Evolutionary conservation across 768 basidiomycete species (phyloP).

Genomic region (Multifurca ochricompacta): DNA sequence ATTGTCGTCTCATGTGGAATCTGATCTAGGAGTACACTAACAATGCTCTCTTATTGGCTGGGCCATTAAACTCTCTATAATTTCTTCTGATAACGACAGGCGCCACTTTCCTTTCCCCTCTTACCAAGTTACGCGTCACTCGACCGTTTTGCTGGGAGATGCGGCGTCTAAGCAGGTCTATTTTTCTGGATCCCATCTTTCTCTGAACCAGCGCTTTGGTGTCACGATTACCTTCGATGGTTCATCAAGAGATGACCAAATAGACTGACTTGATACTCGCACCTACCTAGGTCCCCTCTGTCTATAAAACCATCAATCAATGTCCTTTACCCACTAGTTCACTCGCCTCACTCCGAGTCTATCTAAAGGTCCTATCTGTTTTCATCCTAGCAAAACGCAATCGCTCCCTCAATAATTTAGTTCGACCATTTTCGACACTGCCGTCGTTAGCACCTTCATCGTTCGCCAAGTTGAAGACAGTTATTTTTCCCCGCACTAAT

Average conservation of each 20-base stretch:
- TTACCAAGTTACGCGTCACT: not conserved
- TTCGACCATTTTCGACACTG: not conserved
- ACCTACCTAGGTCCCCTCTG: not conserved
- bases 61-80: not conserved
- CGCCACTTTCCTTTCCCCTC: not conserved
- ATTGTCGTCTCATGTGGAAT: too few species aligned
- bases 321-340: not conserved
- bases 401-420: not conserved
- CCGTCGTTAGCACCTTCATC: not conserved
- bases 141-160: not conserved
- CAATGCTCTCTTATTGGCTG: not conserved
- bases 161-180: not conserved
- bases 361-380: not conserved
- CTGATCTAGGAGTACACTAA: not conserved
- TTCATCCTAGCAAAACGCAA: not conserved
- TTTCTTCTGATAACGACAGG: not conserved
- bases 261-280: not conserved
- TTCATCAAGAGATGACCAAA: not conserved
- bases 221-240: not conserved
- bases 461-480: not conserved
- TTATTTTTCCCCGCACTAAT: not conserved
- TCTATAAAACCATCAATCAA: conserved; percentile 14
- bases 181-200: not conserved
- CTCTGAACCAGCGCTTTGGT: not conserved
- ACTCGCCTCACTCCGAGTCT: not conserved